A percentile compares a stretch with the other conserved stretches of the same genome.
Conservation (phyloP, 768 basidiomycete species). For the Lentinula detonsa region DNA sequence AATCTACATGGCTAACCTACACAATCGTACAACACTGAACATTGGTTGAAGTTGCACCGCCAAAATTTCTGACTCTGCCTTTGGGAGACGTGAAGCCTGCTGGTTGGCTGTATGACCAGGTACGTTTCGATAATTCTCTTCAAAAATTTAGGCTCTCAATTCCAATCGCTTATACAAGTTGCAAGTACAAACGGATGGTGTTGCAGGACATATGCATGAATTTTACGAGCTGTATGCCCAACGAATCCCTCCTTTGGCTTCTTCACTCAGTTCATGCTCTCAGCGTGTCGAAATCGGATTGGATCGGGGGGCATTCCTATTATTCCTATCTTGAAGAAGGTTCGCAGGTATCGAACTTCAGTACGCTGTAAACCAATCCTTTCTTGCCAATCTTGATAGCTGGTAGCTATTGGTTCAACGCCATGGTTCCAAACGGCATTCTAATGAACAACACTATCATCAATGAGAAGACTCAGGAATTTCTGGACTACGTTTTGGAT, state of each 20-base stretch:
- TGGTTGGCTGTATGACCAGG: constrained; percentile 40
- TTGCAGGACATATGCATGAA: constrained; percentile 29
- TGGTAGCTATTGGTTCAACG: constrained; percentile 59
- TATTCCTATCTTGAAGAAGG: constrained; percentile 30
- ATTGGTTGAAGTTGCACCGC: constrained; percentile 29
- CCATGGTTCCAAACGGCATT: constrained; percentile 46
- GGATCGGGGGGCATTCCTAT: constrained; percentile 25
- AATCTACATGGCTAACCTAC: neutral
- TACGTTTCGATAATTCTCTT: constrained; percentile 5
- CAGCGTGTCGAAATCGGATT: constrained; percentile 26
- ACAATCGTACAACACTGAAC: neutral
- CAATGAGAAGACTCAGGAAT: constrained; percentile 39
- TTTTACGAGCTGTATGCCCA: constrained; percentile 26
- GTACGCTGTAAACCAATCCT: neutral
- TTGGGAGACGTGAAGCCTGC: constrained; percentile 31
- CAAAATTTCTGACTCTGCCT: constrained; percentile 33
- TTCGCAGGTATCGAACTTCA: constrained; percentile 1
- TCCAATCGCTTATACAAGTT: constrained; percentile 11
- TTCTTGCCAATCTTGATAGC: constrained; percentile 22
- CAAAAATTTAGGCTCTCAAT: neutral
- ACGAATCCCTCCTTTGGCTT: too few species aligned
- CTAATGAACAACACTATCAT: constrained; percentile 40
- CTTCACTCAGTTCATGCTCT: neutral
- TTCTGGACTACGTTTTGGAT: constrained; percentile 43
- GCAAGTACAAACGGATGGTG: constrained; percentile 25